These are phyloP conservation scores for Colletotrichum musicola DNA, from an alignment of 2,329 filamentous ascomycete species.

Conservation along the genomic window DNA sequence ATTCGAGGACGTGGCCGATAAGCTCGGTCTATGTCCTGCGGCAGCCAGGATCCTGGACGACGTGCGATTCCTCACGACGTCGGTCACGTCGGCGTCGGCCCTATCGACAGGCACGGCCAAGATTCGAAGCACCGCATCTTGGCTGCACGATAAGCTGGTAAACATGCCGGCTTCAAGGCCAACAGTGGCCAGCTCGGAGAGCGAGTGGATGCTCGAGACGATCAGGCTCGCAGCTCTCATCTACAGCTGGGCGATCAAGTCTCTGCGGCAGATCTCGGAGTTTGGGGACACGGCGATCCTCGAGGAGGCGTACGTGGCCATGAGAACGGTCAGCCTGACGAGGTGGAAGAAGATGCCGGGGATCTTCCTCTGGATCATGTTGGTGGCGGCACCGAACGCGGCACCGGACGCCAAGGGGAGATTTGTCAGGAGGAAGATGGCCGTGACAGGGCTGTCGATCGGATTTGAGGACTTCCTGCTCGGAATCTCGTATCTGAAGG, in stretches of 20 bases:
- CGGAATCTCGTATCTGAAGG: constrained; percentile 43
- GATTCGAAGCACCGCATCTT: constrained; percentile 42
- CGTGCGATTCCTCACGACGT: constrained; percentile 45
- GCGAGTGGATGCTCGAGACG: constrained; percentile 42
- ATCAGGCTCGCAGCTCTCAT: constrained; percentile 44
- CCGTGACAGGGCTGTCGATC: constrained; percentile 45
- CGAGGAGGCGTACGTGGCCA: constrained; percentile 42
- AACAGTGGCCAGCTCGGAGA: constrained; percentile 3
- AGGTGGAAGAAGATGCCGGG: constrained; percentile 48
- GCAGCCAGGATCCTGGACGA: constrained; percentile 46
- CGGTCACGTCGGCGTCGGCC: constrained; percentile 35
- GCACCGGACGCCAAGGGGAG: constrained; percentile 43
- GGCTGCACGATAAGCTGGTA: constrained; percentile 42
- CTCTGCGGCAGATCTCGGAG: constrained; percentile 43
- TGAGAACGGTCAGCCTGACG: constrained; percentile 44
- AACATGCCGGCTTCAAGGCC: constrained; percentile 1
- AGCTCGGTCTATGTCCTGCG: constrained; percentile 37
- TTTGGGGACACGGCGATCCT: constrained; percentile 40
- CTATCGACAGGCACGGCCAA: constrained; percentile 26
- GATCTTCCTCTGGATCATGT: constrained; percentile 48
- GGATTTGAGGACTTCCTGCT: constrained; percentile 46
- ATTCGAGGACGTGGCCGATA: constrained; percentile 38
- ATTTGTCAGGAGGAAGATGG: constrained; percentile 48
- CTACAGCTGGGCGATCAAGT: constrained; percentile 45
- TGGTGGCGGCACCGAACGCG: constrained; percentile 44